A percentile compares a stretch with the other conserved stretches of the same genome.
These are phyloP conservation scores for Stemphylium beticola DNA, from an alignment of 2,329 filamentous ascomycete species.

Conservation along the genomic window DNA sequence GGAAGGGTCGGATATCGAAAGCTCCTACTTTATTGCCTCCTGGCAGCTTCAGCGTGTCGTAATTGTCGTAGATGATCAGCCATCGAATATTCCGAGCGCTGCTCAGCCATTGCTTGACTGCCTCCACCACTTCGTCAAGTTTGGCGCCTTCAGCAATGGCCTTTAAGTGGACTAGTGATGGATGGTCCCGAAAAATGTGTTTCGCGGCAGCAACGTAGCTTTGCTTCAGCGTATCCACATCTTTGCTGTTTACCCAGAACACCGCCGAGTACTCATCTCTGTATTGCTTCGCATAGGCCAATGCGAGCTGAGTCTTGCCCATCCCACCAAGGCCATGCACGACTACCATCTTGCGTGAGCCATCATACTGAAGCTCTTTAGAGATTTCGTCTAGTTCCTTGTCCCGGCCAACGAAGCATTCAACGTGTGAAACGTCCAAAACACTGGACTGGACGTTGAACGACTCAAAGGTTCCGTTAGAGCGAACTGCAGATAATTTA, in stretches of 20 bases:
- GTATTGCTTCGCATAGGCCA: slow-evolving; percentile 25
- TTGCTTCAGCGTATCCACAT: slow-evolving; percentile 46
- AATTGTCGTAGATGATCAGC: slow-evolving; percentile 54
- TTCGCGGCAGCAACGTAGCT: slow-evolving; percentile 42
- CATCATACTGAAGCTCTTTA: slow-evolving; percentile 28
- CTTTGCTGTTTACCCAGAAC: slow-evolving; percentile 54
- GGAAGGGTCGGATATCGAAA: slow-evolving; percentile 40
- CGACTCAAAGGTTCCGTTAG: not conserved
- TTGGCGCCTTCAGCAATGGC: slow-evolving; percentile 29
- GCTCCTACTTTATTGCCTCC: slow-evolving; percentile 11
- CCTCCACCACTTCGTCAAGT: slow-evolving; percentile 33
- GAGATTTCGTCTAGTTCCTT: slow-evolving; percentile 39
- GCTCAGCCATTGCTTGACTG: slow-evolving; percentile 50
- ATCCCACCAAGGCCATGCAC: slow-evolving; percentile 54
- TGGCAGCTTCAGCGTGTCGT: slow-evolving; percentile 47
- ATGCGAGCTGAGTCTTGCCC: slow-evolving; percentile 54
- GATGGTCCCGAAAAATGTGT: slow-evolving; percentile 37
- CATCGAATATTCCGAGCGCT: slow-evolving; percentile 45
- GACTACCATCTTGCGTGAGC: slow-evolving; percentile 32
- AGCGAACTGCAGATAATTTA: not conserved
- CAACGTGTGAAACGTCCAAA: slow-evolving; percentile 13
- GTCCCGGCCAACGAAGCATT: slow-evolving; percentile 42
- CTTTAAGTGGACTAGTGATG: slow-evolving; percentile 26
- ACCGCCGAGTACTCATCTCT: slow-evolving; percentile 47
- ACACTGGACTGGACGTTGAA: slow-evolving; percentile 5